A percentile compares a stretch with the other conserved stretches of the same genome.
These are phyloP conservation scores for Pulveroboletus sp. DNA, from an alignment of 768 basidiomycete species.

Conservation along the genomic window DNA sequence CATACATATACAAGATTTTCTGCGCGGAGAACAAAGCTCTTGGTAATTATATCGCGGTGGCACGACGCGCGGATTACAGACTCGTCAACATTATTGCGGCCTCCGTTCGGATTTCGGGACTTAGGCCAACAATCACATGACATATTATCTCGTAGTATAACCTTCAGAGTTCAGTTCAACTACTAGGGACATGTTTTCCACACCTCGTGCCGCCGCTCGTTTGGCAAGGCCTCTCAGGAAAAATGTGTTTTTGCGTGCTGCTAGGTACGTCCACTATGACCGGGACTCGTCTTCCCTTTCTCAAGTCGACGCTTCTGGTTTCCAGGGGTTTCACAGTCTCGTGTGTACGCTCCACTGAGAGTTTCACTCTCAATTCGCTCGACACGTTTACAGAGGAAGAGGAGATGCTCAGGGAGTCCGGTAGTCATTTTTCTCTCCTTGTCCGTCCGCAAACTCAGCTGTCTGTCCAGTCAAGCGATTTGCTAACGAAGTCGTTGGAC, in stretches of 20 bases:
- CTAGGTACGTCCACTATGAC: constrained; percentile 15
- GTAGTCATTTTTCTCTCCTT: constrained; percentile 40
- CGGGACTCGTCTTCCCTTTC: background rate
- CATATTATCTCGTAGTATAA: too few species aligned
- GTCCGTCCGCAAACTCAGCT: constrained; percentile 2
- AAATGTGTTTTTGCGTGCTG: background rate
- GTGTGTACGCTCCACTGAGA: constrained; percentile 24
- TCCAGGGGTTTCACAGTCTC: constrained; percentile 28
- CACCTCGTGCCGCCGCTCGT: constrained; percentile 25
- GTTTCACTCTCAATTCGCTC: constrained; percentile 53
- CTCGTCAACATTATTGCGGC: too few species aligned
- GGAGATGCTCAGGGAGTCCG: constrained; percentile 86
- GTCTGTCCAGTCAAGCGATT: constrained; percentile 73
- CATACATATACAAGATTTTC: too few species aligned
- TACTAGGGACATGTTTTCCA: constrained; percentile 3
- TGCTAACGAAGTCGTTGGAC: constrained; percentile 83
- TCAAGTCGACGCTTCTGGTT: background rate
- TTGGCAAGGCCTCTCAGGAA: constrained; percentile 11
- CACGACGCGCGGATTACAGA: too few species aligned
- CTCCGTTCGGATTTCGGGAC: too few species aligned
- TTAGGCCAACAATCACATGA: too few species aligned
- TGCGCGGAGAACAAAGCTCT: too few species aligned
- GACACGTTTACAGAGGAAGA: constrained; percentile 93
- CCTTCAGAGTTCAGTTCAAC: too few species aligned
- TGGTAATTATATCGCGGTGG: too few species aligned